Base-by-base conservation (phyloP, 495 filamentous ascomycete species). In the Penicillium longicatenatum region DNA sequence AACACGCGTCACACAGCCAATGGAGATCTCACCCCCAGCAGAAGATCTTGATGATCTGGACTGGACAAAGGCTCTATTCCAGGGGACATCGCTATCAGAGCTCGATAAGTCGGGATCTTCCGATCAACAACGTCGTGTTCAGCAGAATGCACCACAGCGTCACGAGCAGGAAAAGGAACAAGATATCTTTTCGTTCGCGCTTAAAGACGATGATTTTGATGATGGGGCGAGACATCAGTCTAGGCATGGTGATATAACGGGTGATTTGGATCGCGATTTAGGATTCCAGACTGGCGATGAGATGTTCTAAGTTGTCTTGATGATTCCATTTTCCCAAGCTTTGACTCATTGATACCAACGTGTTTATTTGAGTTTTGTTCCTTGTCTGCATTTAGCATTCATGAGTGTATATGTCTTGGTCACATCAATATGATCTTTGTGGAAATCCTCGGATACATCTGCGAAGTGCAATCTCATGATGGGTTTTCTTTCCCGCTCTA, bases 201-300 rank as follows among this genome's bases (percentile, higher is more conserved):
- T 66, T 16, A 60, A 60, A 9, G 58, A 60, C 46, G 58, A 57
- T 30, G 52, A 52, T n/a, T 46, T 52, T 22, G 20, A 20, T 8
- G 8, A n/a, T 11, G 16, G 2, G 12, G 6, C 12, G 7, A 14
- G n/a, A 7, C 29, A 52, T 42, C 37, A 14, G 4, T 24, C 50
- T 29, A 41, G 48, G 2, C 55, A 62, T 30, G 53, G 56, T 11
- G 57, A 66, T 46, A 77, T 79, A 17, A 79, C 76, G 5, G 76
- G 76, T 3, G 76, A 79, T 63, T 55, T 79, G 52, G 76, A 79
- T 64, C 57, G 62, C 29, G 76, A 79, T 65, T 55, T 79, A 21
- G 72, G 74, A 2, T 68, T 75, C 37, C 47, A 62, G 39, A 68
- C 63, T 56, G 69, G 59, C 1, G 73, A 76, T 65, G 75, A 75